Percentiles rank a stretch among this genome's conserved stretches.
Evolutionary conservation across 2,329 filamentous ascomycete genomes (phyloP).

Genomic region (Cercospora canescens): DNA sequence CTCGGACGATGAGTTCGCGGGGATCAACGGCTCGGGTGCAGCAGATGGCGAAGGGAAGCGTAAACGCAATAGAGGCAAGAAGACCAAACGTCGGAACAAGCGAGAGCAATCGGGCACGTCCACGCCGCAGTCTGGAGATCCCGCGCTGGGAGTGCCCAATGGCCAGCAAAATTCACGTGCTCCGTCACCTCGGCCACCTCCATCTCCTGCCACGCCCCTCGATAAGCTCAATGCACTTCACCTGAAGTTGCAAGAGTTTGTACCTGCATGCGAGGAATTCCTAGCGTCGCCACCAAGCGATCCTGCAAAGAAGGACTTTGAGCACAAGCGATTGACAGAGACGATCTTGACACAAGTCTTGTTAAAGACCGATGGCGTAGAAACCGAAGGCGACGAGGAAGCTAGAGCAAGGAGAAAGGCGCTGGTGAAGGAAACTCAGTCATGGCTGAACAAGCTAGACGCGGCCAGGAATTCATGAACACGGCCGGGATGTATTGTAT

Average conservation of each 20-base stretch:
- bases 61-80: constrained; percentile 40
- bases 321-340: constrained; percentile 74
- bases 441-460: constrained; percentile 66
- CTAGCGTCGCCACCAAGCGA: constrained; percentile 64
- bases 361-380: constrained; percentile 74
- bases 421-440: constrained; percentile 71
- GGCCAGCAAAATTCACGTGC: constrained; percentile 38
- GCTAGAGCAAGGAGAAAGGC: constrained; percentile 68
- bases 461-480: constrained; percentile 29
- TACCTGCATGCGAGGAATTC: constrained; percentile 67
- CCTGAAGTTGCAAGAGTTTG: constrained; percentile 62
- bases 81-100: constrained; percentile 46
- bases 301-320: constrained; percentile 66
- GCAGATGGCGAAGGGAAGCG: constrained; percentile 40
- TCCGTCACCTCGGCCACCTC: constrained; percentile 42
- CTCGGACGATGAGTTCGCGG: constrained; percentile 46
- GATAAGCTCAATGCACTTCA: constrained; percentile 69
- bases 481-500: not conserved
- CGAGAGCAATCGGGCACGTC: constrained; percentile 40
- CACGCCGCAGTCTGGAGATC: constrained; percentile 35
- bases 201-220: constrained; percentile 47
- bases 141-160: constrained; percentile 38
- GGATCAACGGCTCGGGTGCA: constrained; percentile 18
- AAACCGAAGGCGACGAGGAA: constrained; percentile 68
- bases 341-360: constrained; percentile 74